Evolutionary conservation across 176 grass and related monocot species (phyloP), one percentile per base, ranked within the genome.

Genomic region (Ananas comosus): DNA sequence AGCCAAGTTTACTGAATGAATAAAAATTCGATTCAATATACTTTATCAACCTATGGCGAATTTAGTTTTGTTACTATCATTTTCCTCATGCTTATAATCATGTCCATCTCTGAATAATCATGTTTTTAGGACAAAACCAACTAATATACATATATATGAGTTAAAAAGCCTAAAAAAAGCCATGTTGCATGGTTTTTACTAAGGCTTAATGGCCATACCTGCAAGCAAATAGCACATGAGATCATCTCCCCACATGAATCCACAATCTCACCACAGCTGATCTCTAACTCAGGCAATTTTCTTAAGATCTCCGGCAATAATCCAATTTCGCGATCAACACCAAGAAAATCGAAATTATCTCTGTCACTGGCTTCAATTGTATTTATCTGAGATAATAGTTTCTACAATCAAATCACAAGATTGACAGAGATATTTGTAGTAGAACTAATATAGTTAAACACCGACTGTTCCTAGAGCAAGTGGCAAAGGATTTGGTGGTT

Each of bases 211-310:
- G 13, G 27, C 4, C 49, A 16, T 70, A 70, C 68, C 68, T 70
- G 68, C 68, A 70, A 25, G 50, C 68, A 70, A 53, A 70, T 19
- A 52, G 49, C 49, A 28, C 68, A 70, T 4, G 68, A 70, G 50
- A 70, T 53, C 49, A 53, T 52, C 68, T 70, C 25, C 23, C 68
- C 22, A 19, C 68, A 70, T 28, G 50, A 70, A 70, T 70, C 49
- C 21, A 13, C 49, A 28, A 22, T 21, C 47, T 53, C 50, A 16
- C 3, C 17, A 24, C 49, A 22, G 11, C 11, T 70, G 50, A 70
- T 53, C 49, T 27, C 49, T 27, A 70, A 70, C 68, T 53, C 68
- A 4, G 68, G 68, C 12, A 70, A 13, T 12, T 11, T 53, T 24
- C 49, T 24, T 49, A 70, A 27, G n/a, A 52, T 28, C 9, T 70